These are phyloP conservation scores for Erodium maritimum DNA, from an alignment of 345 rosid species.

Conservation along the genomic window DNA sequence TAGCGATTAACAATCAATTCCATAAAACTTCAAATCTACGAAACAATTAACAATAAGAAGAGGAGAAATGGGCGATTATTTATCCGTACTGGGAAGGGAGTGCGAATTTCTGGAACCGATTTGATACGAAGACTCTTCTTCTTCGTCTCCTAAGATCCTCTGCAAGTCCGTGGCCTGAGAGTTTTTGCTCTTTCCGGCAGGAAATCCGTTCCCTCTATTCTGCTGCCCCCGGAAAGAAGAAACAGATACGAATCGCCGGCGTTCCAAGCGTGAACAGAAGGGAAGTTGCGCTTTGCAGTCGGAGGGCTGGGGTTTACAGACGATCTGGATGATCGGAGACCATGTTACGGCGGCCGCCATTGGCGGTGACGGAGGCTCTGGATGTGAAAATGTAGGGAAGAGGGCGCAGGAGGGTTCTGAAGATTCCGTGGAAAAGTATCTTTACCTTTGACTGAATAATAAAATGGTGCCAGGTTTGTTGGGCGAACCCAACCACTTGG, in stretches of 20 bases:
- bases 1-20: neutral
- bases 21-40: neutral
- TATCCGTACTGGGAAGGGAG: constrained; percentile 58
- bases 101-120: constrained; percentile 21
- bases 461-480: too few species aligned
- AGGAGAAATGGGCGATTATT: neutral
- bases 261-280: constrained; percentile 11
- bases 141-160: constrained; percentile 11
- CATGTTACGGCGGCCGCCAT: constrained; percentile 38
- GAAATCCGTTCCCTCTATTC: neutral
- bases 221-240: constrained; percentile 15
- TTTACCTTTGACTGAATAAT: too few species aligned
- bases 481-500: too few species aligned
- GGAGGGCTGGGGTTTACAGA: constrained; percentile 13
- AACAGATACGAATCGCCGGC: constrained; percentile 12
- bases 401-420: too few species aligned
- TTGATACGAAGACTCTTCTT: constrained; percentile 16
- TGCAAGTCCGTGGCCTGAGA: constrained; percentile 29
- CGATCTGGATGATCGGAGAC: constrained; percentile 21
- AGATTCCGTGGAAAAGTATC: neutral
- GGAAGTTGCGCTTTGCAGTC: constrained; percentile 10
- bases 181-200: constrained; percentile 5
- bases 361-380: constrained; percentile 2
- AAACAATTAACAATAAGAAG: neutral
- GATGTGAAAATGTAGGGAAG: neutral